Evolutionary conservation across 2,329 filamentous ascomycete species (phyloP), one percentile per base, ranked within the genome.

Genomic region (Coniochaeta sp.): DNA sequence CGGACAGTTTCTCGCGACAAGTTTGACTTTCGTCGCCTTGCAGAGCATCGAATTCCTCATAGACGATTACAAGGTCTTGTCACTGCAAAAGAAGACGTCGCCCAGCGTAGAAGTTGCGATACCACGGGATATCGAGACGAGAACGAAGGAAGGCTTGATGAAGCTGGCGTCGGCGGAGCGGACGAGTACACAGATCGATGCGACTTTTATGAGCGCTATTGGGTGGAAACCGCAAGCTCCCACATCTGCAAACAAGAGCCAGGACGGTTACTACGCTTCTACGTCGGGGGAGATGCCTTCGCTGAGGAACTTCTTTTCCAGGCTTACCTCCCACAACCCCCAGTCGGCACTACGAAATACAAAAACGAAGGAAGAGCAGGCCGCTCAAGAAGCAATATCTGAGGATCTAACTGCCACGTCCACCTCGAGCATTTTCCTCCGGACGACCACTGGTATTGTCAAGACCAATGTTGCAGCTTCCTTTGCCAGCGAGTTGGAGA

Each of bases 11-110:
- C 74, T 99, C 48, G 89, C 91, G 4, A 97, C 91, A 6, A 96
- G 92, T 71, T 74, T 99, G 66, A 97, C 94, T 0, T 99, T 99
- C 71, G 92, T 99, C 53, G 87, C 90, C 0, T 74, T 99, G 22
- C 81, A 96, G 63, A 81, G 79, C 52, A 89, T 99, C 55, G 91
- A 97, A 63, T 82, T 99, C 53, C 92, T 86, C 78, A 80, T 99
- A 50, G 92, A 99, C 63, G 86, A 94, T 61, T 91, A 87, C 73
- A 86, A 85, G 60, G 76, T 99, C 14, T 72, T 96, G 20, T 81
- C 81, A 2, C 74, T 99, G 33, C 79, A 77, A 51, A 99, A 99
- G 73, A 95, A 92, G 70, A 83, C 85, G 3, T 92, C 92, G 0
- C 90, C 91, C 0, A 86, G 86, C 40, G 75, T 83, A 27, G 78